Evolutionary conservation across 108 stramenopile genomes (phyloP).

Genomic region (Licmophora abbreviata): DNA sequence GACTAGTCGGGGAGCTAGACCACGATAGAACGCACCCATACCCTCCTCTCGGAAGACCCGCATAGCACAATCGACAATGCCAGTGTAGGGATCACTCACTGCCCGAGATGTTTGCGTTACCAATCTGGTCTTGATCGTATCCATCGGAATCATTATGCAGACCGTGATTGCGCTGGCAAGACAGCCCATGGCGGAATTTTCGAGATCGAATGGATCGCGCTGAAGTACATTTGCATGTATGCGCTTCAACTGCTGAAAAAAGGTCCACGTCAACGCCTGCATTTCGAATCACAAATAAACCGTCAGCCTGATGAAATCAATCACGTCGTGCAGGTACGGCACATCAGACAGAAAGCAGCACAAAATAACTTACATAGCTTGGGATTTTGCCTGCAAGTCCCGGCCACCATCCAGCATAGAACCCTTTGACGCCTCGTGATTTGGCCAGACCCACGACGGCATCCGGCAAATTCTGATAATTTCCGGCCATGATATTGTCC

Average conservation of each 20-base stretch:
- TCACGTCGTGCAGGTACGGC: not conserved
- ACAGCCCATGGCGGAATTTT: constrained; percentile 93
- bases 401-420: constrained; percentile 96
- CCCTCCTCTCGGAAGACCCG: constrained; percentile 87
- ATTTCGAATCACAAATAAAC: not conserved
- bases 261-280: constrained; percentile 91
- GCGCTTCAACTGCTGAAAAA: constrained; percentile 90
- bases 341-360: not conserved
- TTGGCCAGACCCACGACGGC: constrained; percentile 55
- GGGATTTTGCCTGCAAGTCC: constrained; percentile 95
- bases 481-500: constrained; percentile 95
- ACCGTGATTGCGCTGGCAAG: constrained; percentile 90
- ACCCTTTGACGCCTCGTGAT: constrained; percentile 71
- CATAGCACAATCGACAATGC: constrained; percentile 87
- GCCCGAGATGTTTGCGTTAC: constrained; percentile 63
- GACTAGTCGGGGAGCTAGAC: constrained; percentile 86
- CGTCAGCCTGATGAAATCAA: not conserved
- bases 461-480: constrained; percentile 66
- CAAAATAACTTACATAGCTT: constrained; percentile 53
- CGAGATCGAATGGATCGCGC: constrained; percentile 70
- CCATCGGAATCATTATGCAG: constrained; percentile 96
- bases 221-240: constrained; percentile 35
- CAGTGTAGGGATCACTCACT: constrained; percentile 69
- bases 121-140: constrained; percentile 93
- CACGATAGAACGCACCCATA: constrained; percentile 83